Conservation (phyloP, 2,329 filamentous ascomycete genomes). For the Fusarium sp. region DNA sequence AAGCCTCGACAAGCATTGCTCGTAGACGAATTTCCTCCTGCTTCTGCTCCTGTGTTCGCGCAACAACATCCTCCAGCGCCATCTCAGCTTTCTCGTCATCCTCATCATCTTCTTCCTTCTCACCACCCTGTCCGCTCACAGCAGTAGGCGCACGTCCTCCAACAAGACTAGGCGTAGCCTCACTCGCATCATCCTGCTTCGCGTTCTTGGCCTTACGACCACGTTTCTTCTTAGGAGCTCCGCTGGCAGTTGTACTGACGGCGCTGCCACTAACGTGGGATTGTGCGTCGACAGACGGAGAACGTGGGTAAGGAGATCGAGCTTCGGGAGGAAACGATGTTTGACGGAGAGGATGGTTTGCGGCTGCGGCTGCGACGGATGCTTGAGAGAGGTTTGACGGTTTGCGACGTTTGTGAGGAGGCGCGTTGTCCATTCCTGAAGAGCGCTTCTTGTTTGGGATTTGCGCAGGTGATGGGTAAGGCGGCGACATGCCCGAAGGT, state of each 20-base stretch:
- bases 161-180: constrained; percentile 59
- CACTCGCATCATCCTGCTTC: constrained; percentile 55
- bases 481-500: constrained; percentile 66
- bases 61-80: constrained; percentile 67
- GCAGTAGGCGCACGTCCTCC: constrained; percentile 56
- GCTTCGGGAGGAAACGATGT: constrained; percentile 81
- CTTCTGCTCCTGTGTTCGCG: constrained; percentile 74
- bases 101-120: constrained; percentile 65
- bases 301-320: constrained; percentile 68
- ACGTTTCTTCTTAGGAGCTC: constrained; percentile 67
- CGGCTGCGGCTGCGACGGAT: constrained; percentile 60
- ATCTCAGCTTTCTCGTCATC: constrained; percentile 68
- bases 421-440: constrained; percentile 63
- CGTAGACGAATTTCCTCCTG: constrained; percentile 68
- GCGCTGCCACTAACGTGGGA: constrained; percentile 72
- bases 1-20: constrained; percentile 71
- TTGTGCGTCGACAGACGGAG: constrained; percentile 71
- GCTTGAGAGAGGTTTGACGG: constrained; percentile 70
- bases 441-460: constrained; percentile 69
- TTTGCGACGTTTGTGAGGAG: constrained; percentile 75
- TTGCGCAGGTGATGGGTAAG: constrained; percentile 63
- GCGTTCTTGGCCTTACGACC: constrained; percentile 70
- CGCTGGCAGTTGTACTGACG: constrained; percentile 57
- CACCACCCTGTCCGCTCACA: constrained; percentile 58
- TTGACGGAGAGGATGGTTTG: constrained; percentile 77